A percentile compares a stretch with the other conserved stretches of the same genome.
These are phyloP conservation scores for Nigrospora osmanthi DNA, from an alignment of 2,329 filamentous ascomycete species.

Conservation along the genomic window DNA sequence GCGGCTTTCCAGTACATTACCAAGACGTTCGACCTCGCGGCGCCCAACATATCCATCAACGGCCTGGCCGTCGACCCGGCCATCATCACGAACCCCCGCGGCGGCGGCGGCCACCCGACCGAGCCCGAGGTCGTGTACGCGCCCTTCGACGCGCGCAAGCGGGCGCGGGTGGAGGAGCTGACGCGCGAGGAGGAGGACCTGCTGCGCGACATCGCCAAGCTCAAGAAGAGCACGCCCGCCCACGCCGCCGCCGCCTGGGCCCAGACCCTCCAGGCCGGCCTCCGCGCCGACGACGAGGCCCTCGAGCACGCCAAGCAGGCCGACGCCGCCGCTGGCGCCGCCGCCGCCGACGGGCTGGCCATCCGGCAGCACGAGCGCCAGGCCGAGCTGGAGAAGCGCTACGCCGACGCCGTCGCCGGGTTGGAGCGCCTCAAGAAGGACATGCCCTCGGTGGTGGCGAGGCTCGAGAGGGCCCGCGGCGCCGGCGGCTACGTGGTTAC, in stretches of 20 bases:
- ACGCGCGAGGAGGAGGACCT: constrained; percentile 55
- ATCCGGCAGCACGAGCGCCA: constrained; percentile 29
- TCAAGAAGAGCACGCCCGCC: constrained; percentile 46
- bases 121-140: constrained; percentile 41
- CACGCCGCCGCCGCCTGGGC: constrained; percentile 34
- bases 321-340: constrained; percentile 1
- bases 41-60: constrained; percentile 56
- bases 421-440: constrained; percentile 47
- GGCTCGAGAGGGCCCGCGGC: constrained; percentile 55
- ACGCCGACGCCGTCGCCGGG: constrained; percentile 38
- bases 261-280: constrained; percentile 27
- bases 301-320: constrained; percentile 19
- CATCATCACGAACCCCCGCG: constrained; percentile 24
- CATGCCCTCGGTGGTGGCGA: constrained; percentile 54
- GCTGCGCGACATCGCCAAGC: constrained; percentile 52
- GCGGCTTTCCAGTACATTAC: constrained; percentile 45
- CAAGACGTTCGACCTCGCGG: constrained; percentile 49
- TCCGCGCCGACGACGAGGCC: constrained; percentile 39
- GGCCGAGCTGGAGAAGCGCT: constrained; percentile 36
- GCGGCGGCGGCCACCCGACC: constrained; percentile 8
- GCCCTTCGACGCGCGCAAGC: constrained; percentile 52
- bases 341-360: constrained; percentile 3
- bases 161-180: constrained; percentile 51
- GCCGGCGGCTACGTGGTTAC: constrained; percentile 50
- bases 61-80: constrained; percentile 40